Conservation (phyloP, 192 early-diverging fungal genomes). For the Phycomyces nitens region DNA sequence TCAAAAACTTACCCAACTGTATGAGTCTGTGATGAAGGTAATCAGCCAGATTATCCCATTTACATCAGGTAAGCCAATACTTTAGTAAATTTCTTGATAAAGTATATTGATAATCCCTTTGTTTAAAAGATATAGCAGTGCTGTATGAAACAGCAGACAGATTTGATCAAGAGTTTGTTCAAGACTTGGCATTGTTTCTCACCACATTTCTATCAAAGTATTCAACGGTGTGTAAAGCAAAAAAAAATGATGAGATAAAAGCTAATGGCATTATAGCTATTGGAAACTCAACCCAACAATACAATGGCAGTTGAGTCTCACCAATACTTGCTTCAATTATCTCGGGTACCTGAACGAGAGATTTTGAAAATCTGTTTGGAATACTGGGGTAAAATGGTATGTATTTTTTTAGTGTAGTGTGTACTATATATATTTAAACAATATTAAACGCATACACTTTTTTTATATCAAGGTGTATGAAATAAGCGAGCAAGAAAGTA, state of each 20-base stretch:
- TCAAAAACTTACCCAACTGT: not conserved
- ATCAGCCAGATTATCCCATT: not conserved
- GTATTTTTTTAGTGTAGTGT: constrained; percentile 3
- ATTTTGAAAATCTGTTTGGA: constrained; percentile 23
- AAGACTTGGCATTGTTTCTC: constrained; percentile 15
- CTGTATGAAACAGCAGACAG: not conserved
- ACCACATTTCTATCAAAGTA: constrained; percentile 13
- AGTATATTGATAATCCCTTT: no score
- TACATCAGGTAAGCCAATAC: not conserved
- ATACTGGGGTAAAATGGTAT: constrained; percentile 25
- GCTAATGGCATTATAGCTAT: constrained; percentile 1
- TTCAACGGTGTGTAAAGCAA: not conserved
- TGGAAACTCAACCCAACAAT: not conserved
- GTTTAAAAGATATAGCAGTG: not conserved
- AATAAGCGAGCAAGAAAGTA: not conserved
- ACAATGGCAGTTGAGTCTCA: not conserved
- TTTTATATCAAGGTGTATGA: not conserved
- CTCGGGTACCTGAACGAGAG: constrained; percentile 14
- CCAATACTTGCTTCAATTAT: constrained; percentile 2
- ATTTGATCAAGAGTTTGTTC: constrained; percentile 14
- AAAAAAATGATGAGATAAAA: not conserved
- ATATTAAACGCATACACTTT: no score
- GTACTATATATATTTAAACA: not conserved
- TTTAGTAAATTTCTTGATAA: no score
- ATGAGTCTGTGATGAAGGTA: constrained; percentile 5